phyloP scores from a whole-genome alignment of 2,329 filamentous ascomycete genomes.

The Penicillium sp. region DNA sequence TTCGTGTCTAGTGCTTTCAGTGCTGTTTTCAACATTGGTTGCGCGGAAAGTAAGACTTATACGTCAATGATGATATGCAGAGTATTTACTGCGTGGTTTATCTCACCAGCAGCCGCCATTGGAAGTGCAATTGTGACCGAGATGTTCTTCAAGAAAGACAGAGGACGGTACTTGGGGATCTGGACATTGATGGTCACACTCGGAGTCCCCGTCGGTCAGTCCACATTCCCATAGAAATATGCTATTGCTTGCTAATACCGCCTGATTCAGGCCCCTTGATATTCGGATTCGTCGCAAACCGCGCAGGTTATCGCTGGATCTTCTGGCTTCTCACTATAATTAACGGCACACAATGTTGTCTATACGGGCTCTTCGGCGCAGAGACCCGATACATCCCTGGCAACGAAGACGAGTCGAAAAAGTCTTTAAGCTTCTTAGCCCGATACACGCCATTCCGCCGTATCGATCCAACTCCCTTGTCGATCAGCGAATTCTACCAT shows the following conservation, averaged over 20 bases:
- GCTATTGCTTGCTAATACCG: constrained; percentile 13
- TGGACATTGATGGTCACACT: constrained; percentile 61
- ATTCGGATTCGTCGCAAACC: constrained; percentile 53
- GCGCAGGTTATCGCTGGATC: constrained; percentile 64
- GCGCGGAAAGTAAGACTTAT: constrained; percentile 57
- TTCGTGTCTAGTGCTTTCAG: constrained; percentile 57
- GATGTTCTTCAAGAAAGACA: constrained; percentile 61
- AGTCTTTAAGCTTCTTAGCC: neutral
- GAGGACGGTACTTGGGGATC: constrained; percentile 61
- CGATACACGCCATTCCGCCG: constrained; percentile 51
- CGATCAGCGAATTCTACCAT: constrained; percentile 56
- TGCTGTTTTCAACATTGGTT: constrained; percentile 60
- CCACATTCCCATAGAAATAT: neutral
- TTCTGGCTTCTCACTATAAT: constrained; percentile 64
- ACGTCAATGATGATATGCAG: constrained; percentile 56
- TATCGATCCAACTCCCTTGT: constrained; percentile 59
- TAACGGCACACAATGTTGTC: constrained; percentile 61
- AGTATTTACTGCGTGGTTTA: constrained; percentile 61
- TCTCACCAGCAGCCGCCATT: constrained; percentile 58
- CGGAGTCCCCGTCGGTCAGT: constrained; percentile 49
- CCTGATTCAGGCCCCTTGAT: constrained; percentile 38
- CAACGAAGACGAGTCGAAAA: constrained; percentile 25
- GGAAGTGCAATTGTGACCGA: constrained; percentile 64
- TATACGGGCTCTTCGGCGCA: constrained; percentile 61
- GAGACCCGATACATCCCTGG: constrained; percentile 58